Percentiles rank a stretch among this genome's conserved stretches.
phyloP scores from a whole-genome alignment of 2,329 filamentous ascomycete genomes.

The Didymella lethalis region DNA sequence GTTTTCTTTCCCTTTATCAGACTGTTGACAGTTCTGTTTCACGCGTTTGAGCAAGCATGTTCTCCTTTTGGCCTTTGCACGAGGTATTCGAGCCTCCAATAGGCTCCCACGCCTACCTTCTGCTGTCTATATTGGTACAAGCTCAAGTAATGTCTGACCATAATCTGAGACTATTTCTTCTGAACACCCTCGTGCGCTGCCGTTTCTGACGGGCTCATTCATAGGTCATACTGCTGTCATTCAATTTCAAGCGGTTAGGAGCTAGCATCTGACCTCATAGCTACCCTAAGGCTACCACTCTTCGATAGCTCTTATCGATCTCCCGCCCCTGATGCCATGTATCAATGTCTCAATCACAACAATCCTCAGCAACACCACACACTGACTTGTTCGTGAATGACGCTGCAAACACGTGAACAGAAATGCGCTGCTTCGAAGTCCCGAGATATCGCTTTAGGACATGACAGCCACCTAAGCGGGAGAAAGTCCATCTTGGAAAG shows the following conservation, averaged over 20 bases:
- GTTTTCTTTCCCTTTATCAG: background rate
- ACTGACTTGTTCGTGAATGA: background rate
- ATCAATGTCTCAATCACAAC: background rate
- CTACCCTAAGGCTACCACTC: background rate
- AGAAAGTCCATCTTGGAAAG: no score
- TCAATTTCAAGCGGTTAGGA: background rate
- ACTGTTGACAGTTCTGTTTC: background rate
- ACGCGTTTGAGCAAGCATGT: background rate
- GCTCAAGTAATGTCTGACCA: background rate
- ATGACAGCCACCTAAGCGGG: no score
- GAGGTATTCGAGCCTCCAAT: background rate
- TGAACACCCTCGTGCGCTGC: background rate
- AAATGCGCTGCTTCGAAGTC: no score
- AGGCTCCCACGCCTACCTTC: background rate
- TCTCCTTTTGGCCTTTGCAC: background rate
- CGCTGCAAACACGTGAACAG: background rate
- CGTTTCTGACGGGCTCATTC: no score
- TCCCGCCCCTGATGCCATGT: background rate
- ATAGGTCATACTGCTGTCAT: background rate
- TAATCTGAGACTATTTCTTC: background rate
- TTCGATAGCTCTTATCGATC: background rate
- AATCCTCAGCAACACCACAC: background rate
- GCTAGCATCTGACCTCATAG: background rate
- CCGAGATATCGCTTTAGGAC: no score
- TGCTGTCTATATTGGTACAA: background rate